A percentile compares a stretch with the other conserved stretches of the same genome.
These are phyloP conservation scores for Candida multigemmis DNA, from an alignment of 805 yeast genomes.

Conservation along the genomic window DNA sequence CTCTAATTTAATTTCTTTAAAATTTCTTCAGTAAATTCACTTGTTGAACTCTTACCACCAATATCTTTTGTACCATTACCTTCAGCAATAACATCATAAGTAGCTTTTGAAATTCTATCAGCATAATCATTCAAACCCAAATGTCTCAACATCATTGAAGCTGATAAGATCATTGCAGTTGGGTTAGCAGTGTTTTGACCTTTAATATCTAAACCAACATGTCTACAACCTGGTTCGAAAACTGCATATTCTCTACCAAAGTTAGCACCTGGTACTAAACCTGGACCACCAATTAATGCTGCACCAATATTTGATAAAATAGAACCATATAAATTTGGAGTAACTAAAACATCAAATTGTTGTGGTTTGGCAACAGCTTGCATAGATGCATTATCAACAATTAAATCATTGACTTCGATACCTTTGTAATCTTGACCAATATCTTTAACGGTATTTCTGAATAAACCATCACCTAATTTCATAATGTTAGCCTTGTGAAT, in stretches of 20 bases:
- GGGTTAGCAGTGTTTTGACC: constrained; percentile 96
- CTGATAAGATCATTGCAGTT: constrained; percentile 91
- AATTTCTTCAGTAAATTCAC: constrained; percentile 91
- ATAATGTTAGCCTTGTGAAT: constrained; percentile 98
- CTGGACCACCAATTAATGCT: constrained; percentile 95
- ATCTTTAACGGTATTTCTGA: constrained; percentile 87
- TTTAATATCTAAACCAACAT: constrained; percentile 93
- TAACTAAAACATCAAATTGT: constrained; percentile 95
- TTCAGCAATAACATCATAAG: constrained; percentile 82
- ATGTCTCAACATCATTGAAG: constrained; percentile 90
- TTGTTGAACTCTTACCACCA: constrained; percentile 83
- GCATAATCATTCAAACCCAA: constrained; percentile 82
- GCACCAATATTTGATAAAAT: constrained; percentile 97
- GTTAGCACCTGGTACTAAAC: constrained; percentile 97
- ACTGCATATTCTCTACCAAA: constrained; percentile 97
- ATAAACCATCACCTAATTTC: constrained; percentile 97
- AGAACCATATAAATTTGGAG: constrained; percentile 97
- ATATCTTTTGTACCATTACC: constrained; percentile 79
- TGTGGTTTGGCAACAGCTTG: constrained; percentile 98
- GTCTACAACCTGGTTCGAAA: constrained; percentile 99
- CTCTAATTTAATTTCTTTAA: constrained; percentile 49
- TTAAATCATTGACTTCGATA: constrained; percentile 79
- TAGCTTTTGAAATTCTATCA: constrained; percentile 80
- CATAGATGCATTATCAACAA: constrained; percentile 98
- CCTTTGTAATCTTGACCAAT: constrained; percentile 80